These are phyloP conservation scores for Euphorbia schlechtendalii DNA, from an alignment of 441 rosid genomes.

Conservation along the genomic window DNA sequence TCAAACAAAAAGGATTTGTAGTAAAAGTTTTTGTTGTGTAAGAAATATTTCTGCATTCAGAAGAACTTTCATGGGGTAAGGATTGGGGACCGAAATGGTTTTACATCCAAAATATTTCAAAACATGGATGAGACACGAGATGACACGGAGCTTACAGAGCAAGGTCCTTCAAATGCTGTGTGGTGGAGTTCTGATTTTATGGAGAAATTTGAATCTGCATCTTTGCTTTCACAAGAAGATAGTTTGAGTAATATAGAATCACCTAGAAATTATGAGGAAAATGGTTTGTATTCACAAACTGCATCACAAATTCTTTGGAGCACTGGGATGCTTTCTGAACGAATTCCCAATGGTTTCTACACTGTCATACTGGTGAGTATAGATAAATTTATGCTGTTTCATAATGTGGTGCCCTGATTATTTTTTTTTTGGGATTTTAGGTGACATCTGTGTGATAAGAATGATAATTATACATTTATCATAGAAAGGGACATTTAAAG, in stretches of 20 bases:
- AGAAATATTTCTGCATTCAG: conserved; percentile 24
- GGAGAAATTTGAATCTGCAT: conserved; percentile 70
- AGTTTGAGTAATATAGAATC: conserved; percentile 51
- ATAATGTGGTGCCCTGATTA: conserved; percentile 1
- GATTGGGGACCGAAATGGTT: conserved; percentile 56
- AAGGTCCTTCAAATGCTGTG: conserved; percentile 58
- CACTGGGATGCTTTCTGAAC: conserved; percentile 78
- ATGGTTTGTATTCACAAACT: conserved; percentile 55
- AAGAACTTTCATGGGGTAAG: conserved; percentile 48
- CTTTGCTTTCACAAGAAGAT: conserved; percentile 72
- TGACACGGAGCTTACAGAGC: conserved; percentile 64
- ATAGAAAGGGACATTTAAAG: too few relatives aligned
- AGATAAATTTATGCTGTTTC: conserved; percentile 4
- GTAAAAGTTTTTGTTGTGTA: conserved; percentile 27
- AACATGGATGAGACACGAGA: conserved; percentile 83
- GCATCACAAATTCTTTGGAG: conserved; percentile 96
- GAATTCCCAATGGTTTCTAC: conserved; percentile 89
- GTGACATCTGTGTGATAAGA: too few relatives aligned
- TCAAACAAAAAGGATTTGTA: conserved; percentile 30
- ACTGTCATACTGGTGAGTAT: conserved; percentile 75
- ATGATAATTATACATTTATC: too few relatives aligned
- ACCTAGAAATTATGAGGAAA: conserved; percentile 57
- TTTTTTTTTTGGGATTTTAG: too few relatives aligned
- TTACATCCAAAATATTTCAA: conserved; percentile 38
- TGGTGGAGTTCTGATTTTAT: conserved; percentile 90